These are phyloP conservation scores for Lathyrus sativus DNA, from an alignment of 306 rosid species.

Conservation along the genomic window DNA sequence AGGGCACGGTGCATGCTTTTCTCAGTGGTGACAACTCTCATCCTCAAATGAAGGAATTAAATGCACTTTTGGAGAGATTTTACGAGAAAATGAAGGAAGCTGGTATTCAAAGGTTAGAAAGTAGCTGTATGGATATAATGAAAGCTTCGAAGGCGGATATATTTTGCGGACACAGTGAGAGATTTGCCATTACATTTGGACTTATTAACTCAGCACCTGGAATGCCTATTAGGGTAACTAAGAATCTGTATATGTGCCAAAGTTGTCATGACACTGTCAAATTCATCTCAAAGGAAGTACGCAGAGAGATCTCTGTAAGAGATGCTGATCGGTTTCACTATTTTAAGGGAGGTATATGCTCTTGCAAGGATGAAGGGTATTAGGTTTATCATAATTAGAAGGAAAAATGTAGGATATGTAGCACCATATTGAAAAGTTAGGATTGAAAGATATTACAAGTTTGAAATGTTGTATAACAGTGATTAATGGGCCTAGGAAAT, in stretches of 20 bases:
- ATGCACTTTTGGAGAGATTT: constrained; percentile 65
- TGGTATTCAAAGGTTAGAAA: constrained; percentile 46
- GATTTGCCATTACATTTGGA: constrained; percentile 73
- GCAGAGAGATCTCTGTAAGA: constrained; percentile 82
- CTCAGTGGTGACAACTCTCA: constrained; percentile 73
- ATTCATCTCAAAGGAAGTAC: constrained; percentile 72
- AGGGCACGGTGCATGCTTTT: constrained; percentile 87
- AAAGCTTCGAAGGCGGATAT: constrained; percentile 85
- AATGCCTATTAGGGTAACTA: constrained; percentile 79
- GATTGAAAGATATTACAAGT: constrained; percentile 28
- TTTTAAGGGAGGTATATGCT: constrained; percentile 85
- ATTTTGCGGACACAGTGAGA: constrained; percentile 93
- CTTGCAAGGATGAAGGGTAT: constrained; percentile 83
- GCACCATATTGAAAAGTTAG: constrained; percentile 23
- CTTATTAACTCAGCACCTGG: constrained; percentile 85
- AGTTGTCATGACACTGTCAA: constrained; percentile 71
- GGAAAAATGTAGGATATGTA: constrained; percentile 34
- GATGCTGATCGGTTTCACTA: constrained; percentile 81
- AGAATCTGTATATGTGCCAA: constrained; percentile 86
- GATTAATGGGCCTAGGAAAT: constrained; percentile 16
- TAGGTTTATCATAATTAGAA: constrained; percentile 38
- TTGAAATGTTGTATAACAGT: constrained; percentile 13
- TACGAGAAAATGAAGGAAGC: constrained; percentile 68
- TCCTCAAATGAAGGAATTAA: constrained; percentile 66
- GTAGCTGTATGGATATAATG: constrained; percentile 42